phyloP scores from a whole-genome alignment of 2,329 filamentous ascomycete species.

The Sporothrix humicola region DNA sequence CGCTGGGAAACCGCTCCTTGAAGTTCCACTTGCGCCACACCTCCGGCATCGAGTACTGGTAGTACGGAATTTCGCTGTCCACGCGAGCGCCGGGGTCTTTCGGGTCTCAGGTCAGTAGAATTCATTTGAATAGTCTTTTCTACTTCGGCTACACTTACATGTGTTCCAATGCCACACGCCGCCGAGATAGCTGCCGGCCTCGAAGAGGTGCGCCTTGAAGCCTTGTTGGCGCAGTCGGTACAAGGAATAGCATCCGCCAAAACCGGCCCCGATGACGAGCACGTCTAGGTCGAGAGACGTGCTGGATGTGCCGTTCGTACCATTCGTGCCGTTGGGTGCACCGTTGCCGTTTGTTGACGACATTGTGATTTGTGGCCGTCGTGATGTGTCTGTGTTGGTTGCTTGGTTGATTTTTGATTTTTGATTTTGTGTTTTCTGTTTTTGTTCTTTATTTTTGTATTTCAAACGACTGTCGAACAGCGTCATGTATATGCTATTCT shows the following conservation, averaged over 20 bases:
- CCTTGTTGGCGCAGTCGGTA: constrained; percentile 48
- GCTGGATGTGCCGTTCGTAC: background rate
- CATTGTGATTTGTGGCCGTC: background rate
- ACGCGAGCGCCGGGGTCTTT: no score
- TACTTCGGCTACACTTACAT: no score
- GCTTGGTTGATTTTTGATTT: background rate
- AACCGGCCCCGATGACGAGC: constrained; percentile 42
- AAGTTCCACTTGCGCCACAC: constrained; percentile 55
- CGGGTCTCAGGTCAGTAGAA: no score
- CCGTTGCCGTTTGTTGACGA: background rate
- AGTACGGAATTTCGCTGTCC: constrained; percentile 42
- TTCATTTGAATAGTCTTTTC: constrained; percentile 42
- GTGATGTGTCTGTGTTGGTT: background rate
- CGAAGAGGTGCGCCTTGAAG: constrained; percentile 47
- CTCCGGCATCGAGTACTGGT: constrained; percentile 48
- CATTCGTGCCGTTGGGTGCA: background rate
- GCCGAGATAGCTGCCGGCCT: constrained; percentile 48
- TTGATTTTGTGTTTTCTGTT: background rate
- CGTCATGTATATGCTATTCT: no score
- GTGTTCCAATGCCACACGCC: constrained; percentile 47
- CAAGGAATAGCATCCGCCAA: constrained; percentile 42
- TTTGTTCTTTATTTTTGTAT: background rate
- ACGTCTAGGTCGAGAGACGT: constrained; percentile 35
- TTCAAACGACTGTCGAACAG: background rate
- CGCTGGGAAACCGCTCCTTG: constrained; percentile 48